phyloP scores from a whole-genome alignment of 176 grass and related monocot species.

The Tillandsia fasciculata region DNA sequence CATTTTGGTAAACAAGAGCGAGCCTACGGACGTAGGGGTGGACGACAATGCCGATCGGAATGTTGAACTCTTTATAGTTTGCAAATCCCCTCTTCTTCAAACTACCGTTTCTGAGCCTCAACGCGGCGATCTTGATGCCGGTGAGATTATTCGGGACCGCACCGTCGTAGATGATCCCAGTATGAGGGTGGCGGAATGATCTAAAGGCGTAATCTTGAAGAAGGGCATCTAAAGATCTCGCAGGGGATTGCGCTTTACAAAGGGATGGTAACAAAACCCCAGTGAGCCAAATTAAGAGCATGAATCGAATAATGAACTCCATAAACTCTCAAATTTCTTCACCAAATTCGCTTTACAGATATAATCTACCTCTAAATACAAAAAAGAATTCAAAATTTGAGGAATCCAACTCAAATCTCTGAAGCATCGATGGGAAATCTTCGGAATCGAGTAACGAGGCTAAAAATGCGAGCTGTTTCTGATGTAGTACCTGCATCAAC shows the following conservation, averaged over 20 bases:
- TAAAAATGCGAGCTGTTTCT: not conserved
- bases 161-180: slow-evolving; percentile 56
- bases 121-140: slow-evolving; percentile 43
- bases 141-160: slow-evolving; percentile 43
- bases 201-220: slow-evolving; percentile 70
- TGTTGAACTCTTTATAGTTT: slow-evolving; percentile 42
- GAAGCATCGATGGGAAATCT: not conserved
- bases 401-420: not conserved
- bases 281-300: slow-evolving; percentile 20
- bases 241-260: slow-evolving; percentile 25
- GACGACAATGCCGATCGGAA: slow-evolving; percentile 52
- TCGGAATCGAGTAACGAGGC: not conserved
- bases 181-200: slow-evolving; percentile 45
- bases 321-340: slow-evolving; percentile 7
- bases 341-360: slow-evolving; percentile 20
- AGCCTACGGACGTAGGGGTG: slow-evolving; percentile 67
- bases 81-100: slow-evolving; percentile 38
- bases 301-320: slow-evolving; percentile 22
- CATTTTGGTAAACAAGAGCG: slow-evolving; percentile 72
- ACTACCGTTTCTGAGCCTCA: slow-evolving; percentile 80
- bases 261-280: slow-evolving; percentile 16
- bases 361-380: slow-evolving; percentile 1
- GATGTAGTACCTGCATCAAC: slow-evolving; percentile 1
- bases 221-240: slow-evolving; percentile 45
- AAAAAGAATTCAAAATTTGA: not conserved